Evolutionary conservation across 805 yeast species (phyloP).

Genomic region (Yarrowia porcina): DNA sequence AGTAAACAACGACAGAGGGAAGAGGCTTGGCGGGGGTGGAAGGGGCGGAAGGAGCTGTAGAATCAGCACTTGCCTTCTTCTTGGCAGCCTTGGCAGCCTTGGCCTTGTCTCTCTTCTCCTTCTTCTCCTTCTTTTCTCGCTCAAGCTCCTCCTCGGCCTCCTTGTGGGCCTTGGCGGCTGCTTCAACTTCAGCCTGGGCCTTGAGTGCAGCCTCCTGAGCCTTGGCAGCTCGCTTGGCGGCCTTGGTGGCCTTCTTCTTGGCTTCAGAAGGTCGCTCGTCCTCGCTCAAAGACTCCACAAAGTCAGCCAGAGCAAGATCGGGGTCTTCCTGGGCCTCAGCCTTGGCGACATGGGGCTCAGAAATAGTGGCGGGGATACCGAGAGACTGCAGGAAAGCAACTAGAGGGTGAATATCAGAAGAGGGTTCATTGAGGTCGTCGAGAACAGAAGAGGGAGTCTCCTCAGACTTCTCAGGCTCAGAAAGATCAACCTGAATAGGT

Average conservation of each 20-base stretch:
- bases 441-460: background rate
- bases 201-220: background rate
- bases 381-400: constrained; percentile 1
- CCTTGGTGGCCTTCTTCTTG: background rate
- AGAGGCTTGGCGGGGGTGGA: constrained; percentile 2
- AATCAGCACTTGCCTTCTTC: background rate
- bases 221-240: background rate
- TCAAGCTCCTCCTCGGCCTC: background rate
- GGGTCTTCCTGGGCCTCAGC: background rate
- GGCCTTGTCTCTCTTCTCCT: background rate
- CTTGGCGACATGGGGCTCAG: background rate
- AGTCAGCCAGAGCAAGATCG: constrained; percentile 11
- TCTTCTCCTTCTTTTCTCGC: background rate
- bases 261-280: background rate
- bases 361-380: background rate
- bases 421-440: background rate
- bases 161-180: background rate
- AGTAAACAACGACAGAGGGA: constrained; percentile 22
- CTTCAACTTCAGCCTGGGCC: constrained; percentile 5
- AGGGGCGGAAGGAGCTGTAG: background rate
- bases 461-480: background rate
- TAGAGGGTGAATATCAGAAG: background rate
- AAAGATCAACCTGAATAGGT: background rate
- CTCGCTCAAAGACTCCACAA: constrained; percentile 14
- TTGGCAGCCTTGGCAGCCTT: background rate